phyloP scores from a whole-genome alignment of 305 asterid species.

The Fraxinus floribunda region DNA sequence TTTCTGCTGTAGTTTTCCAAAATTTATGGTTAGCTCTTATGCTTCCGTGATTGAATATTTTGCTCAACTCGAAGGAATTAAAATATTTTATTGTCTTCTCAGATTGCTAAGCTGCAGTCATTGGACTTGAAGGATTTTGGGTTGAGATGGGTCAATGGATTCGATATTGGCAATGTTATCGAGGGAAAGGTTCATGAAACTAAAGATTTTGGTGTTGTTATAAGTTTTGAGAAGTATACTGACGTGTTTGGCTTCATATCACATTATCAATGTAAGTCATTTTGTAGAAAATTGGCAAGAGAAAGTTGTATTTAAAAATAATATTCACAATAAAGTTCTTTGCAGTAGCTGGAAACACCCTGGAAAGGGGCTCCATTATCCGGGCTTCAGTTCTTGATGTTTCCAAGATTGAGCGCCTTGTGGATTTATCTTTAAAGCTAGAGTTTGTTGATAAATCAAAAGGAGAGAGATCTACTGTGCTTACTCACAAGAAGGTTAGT shows the following conservation, averaged over 20 bases:
- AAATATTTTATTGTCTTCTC: conserved; percentile 27
- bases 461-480: conserved; percentile 35
- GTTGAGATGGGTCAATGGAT: conserved; percentile 57
- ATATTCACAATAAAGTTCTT: conserved; percentile 22
- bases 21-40: background rate
- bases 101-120: conserved; percentile 74
- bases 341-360: conserved; percentile 65
- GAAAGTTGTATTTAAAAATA: conserved; percentile 18
- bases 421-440: conserved; percentile 82
- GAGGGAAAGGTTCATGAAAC: conserved; percentile 77
- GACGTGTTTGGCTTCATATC: conserved; percentile 86
- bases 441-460: conserved; percentile 51
- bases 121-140: conserved; percentile 48
- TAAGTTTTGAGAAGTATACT: conserved; percentile 62
- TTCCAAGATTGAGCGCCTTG: conserved; percentile 80
- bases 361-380: conserved; percentile 57
- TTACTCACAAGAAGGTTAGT: conserved; percentile 53
- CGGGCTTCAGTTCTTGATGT: conserved; percentile 83
- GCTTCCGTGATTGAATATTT: background rate
- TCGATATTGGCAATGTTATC: conserved; percentile 55
- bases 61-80: background rate
- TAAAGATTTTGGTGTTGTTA: conserved; percentile 77
- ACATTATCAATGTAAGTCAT: conserved; percentile 70
- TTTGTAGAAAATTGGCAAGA: conserved; percentile 5
- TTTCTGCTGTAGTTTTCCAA: background rate